Evolutionary conservation across 2,329 filamentous ascomycete species (phyloP), one percentile per base, ranked within the genome.

Genomic region (Colletotrichum horii): DNA sequence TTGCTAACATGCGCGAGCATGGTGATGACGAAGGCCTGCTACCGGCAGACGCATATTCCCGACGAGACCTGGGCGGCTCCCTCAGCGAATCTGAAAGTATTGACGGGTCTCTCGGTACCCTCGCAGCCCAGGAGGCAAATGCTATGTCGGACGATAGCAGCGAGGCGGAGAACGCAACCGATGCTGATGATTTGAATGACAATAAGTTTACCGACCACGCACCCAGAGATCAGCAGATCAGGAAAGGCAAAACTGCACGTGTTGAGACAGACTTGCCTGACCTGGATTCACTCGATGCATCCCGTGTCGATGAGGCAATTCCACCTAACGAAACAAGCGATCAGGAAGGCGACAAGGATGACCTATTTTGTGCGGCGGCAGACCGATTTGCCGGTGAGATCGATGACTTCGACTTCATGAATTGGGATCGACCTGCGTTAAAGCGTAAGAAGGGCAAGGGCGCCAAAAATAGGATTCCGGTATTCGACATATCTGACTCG

Each of bases 371-470:
- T 28, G 52, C 22, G 19, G 60, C 36, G 30, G 70, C 74, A 48
- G 70, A 74, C 15, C 43, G 58, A 16, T 66, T 73, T 22, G 71
- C 70, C 4, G 55, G 58, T 30, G 85, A 84, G 3, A 90, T 92
- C 76, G 92, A 93, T 76, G 94, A 92, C 11, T 93, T 98, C 77
- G 95, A 98, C 80, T 87, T 97, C 60, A 96, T 97, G 93, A 95
- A 98, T 80, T 95, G 94, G 85, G 90, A 94, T 19, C 89, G 93
- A 30, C 92, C 93, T 2, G 95, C 92, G 69, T 83, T 96, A 8
- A 90, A 88, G 71, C 83, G 84, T 60, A 91, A 89, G 77, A 93
- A 91, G 80, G 87, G 89, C 78, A 95, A 94, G 82, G 92, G 91
- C 58, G 88, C 89, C 16, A 90, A 91, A 77, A 88, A 87, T 61